phyloP scores from a whole-genome alignment of 306 rosid species.

The Castanea sativa region DNA sequence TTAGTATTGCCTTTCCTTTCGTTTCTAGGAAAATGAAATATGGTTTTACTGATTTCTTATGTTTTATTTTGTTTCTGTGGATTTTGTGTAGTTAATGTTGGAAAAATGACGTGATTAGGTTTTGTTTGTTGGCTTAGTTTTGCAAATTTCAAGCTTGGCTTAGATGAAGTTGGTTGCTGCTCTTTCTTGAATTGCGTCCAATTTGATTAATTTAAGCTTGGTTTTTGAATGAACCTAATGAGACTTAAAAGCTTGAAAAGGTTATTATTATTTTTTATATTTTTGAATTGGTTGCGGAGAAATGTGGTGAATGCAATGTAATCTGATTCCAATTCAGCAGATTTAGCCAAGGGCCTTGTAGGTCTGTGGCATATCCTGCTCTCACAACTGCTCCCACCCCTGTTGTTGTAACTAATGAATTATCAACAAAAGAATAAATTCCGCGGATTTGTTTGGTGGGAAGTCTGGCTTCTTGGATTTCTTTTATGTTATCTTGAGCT shows the following conservation, averaged over 20 bases:
- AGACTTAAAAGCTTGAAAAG: not conserved
- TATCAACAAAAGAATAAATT: not conserved
- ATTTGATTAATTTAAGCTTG: not conserved
- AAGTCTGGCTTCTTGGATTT: not conserved
- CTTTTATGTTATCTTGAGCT: not conserved
- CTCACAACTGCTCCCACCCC: too few species aligned
- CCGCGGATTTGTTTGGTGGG: not conserved
- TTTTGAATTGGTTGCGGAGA: not conserved
- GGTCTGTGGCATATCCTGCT: too few species aligned
- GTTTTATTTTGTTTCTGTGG: not conserved
- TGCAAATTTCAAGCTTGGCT: not conserved
- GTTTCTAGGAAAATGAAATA: not conserved
- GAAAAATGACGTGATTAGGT: not conserved
- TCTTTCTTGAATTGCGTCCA: not conserved
- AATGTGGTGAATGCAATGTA: not conserved
- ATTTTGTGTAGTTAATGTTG: not conserved
- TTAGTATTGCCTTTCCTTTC: slow-evolving; percentile 5
- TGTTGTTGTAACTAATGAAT: too few species aligned
- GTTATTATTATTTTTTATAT: too few species aligned
- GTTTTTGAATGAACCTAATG: not conserved
- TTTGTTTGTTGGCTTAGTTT: not conserved
- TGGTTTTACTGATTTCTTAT: not conserved
- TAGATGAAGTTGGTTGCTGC: not conserved
- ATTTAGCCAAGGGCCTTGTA: too few species aligned
- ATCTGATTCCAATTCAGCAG: not conserved